A percentile compares a stretch with the other conserved stretches of the same genome.
Evolutionary conservation across 108 stramenopile genomes (phyloP).

Genomic region (Conticribra guillardii): DNA sequence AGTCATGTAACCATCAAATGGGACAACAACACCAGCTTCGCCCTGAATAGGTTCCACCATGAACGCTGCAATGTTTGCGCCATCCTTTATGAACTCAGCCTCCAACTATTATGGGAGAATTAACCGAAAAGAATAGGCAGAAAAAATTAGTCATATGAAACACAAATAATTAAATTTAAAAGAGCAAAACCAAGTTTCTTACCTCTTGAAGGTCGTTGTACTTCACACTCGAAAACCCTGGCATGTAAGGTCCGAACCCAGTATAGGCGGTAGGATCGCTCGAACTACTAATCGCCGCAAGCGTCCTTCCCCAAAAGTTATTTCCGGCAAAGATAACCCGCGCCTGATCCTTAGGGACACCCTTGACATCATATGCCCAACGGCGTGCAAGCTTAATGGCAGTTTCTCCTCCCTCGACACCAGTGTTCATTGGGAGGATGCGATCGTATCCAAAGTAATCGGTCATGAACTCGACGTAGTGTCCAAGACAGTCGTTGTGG

Average conservation of each 20-base stretch:
- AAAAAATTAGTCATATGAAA: background rate
- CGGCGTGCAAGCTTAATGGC: conserved; percentile 93
- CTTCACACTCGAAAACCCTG: conserved; percentile 90
- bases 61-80: conserved; percentile 92
- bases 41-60: conserved; percentile 99
- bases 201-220: conserved; percentile 87
- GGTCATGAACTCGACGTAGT: conserved; percentile 91
- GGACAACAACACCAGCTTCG: conserved; percentile 99
- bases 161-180: background rate
- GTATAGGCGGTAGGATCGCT: conserved; percentile 94
- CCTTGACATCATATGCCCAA: conserved; percentile 97
- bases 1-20: conserved; percentile 94
- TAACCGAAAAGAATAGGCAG: no score
- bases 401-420: conserved; percentile 99
- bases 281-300: conserved; percentile 95
- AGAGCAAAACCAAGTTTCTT: background rate
- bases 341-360: conserved; percentile 89
- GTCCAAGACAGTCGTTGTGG: conserved; percentile 95
- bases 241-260: conserved; percentile 96
- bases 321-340: conserved; percentile 93
- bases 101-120: no score
- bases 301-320: conserved; percentile 99
- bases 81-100: conserved; percentile 84
- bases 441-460: conserved; percentile 95
- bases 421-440: conserved; percentile 98